A percentile compares a stretch with the other conserved stretches of the same genome.
These are phyloP conservation scores for Sugiyamaella chiloensis DNA, from an alignment of 805 yeast genomes.

Conservation along the genomic window DNA sequence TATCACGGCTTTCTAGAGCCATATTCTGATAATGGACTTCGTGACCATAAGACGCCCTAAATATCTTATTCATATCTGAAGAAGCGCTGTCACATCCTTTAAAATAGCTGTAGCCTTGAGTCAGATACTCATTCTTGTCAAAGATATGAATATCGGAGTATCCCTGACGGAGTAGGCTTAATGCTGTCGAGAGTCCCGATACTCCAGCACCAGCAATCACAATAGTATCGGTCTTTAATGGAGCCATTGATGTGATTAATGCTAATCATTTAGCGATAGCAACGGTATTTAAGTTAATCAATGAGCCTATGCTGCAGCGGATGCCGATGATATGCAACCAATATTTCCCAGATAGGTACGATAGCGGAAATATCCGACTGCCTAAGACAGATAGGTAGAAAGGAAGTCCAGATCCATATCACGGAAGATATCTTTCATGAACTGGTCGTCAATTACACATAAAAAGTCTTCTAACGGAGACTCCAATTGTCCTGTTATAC, in stretches of 20 bases:
- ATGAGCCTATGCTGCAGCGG: no score
- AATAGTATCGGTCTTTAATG: background rate
- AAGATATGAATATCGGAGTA: constrained; percentile 11
- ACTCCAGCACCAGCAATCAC: constrained; percentile 3
- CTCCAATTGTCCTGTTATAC: background rate
- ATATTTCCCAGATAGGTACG: no score
- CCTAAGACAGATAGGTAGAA: no score
- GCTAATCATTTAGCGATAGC: no score
- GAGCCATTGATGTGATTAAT: background rate
- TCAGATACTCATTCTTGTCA: constrained; percentile 7
- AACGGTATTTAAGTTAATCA: no score
- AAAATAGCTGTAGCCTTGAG: constrained; percentile 5
- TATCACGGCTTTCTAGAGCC: constrained; percentile 7
- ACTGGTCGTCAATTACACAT: background rate
- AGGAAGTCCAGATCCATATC: constrained; percentile 2
- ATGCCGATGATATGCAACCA: no score
- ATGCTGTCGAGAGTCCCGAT: constrained; percentile 12
- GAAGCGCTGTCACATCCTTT: constrained; percentile 15
- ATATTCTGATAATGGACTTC: constrained; percentile 14
- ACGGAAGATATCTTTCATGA: background rate
- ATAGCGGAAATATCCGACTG: constrained; percentile 2
- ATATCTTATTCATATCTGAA: constrained; percentile 14
- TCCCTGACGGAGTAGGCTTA: constrained; percentile 11
- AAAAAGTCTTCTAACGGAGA: background rate
- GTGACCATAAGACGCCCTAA: constrained; percentile 15